phyloP scores from a whole-genome alignment of 1,284 basidiomycete genomes.

The Boletellus dicymbophilus region DNA sequence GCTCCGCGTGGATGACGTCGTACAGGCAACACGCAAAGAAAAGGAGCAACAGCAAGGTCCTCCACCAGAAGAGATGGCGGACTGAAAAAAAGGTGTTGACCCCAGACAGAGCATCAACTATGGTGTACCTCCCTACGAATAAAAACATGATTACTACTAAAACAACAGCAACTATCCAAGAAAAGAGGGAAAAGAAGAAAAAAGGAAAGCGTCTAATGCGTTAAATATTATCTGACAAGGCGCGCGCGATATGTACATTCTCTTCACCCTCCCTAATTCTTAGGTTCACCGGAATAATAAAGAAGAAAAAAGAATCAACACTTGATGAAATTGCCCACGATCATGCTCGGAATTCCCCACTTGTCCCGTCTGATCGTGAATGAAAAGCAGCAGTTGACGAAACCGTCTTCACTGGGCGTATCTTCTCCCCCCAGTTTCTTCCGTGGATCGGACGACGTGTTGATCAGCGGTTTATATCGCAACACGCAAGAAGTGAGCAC shows the following conservation, averaged over 20 bases:
- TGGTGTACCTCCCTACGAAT: background rate
- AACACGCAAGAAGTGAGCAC: slow-evolving; percentile 94
- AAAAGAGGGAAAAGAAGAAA: too few species aligned
- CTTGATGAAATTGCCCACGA: slow-evolving; percentile 84
- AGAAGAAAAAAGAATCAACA: slow-evolving; percentile 38
- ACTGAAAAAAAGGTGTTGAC: slow-evolving; percentile 10
- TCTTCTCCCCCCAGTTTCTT: slow-evolving; percentile 24
- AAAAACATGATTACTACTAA: slow-evolving; percentile 8
- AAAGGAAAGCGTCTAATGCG: slow-evolving; percentile 2
- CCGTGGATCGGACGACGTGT: slow-evolving; percentile 28
- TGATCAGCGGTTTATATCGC: slow-evolving; percentile 67
- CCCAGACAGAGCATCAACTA: background rate
- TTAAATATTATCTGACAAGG: too few species aligned
- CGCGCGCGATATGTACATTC: too few species aligned
- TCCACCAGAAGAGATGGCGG: slow-evolving; percentile 57
- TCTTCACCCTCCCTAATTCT: too few species aligned
- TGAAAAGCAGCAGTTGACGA: slow-evolving; percentile 92
- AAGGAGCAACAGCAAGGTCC: slow-evolving; percentile 50
- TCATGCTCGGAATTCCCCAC: slow-evolving; percentile 92
- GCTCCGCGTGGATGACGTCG: slow-evolving; percentile 94
- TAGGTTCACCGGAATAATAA: too few species aligned
- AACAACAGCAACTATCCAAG: slow-evolving; percentile 10
- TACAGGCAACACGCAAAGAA: slow-evolving; percentile 77
- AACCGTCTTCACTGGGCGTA: slow-evolving; percentile 56
- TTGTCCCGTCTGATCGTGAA: slow-evolving; percentile 93